Percentiles rank a stretch among this genome's conserved stretches.
Evolutionary conservation across 78 protist genomes (phyloP).

Genomic region (Dictyostelium firmibasis): DNA sequence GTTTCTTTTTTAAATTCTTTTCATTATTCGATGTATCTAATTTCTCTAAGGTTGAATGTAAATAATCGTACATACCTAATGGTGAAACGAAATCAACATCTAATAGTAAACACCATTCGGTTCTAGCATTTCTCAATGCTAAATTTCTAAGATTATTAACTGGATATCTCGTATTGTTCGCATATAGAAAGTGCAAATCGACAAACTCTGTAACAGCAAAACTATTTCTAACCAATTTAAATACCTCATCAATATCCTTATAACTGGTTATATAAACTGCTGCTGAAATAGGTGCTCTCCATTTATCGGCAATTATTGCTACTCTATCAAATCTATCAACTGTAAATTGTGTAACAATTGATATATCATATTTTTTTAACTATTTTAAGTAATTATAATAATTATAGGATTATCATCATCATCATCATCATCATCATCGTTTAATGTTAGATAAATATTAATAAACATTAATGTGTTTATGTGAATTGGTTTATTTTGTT

Average conservation of each 20-base stretch:
- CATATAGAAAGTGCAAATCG: conserved; percentile 47
- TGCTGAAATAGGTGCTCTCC: conserved; percentile 76
- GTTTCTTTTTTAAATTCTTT: not conserved
- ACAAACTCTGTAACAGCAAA: conserved; percentile 7
- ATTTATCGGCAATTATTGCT: conserved; percentile 67
- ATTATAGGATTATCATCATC: not conserved
- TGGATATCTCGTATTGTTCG: conserved; percentile 67
- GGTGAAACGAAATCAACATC: conserved; percentile 65
- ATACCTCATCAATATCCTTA: not conserved
- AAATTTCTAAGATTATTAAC: conserved; percentile 59
- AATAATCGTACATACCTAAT: not conserved
- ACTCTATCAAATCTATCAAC: conserved; percentile 51
- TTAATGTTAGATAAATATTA: too few species aligned
- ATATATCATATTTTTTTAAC: conserved; percentile 20
- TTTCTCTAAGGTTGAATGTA: not conserved
- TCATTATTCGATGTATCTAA: not conserved
- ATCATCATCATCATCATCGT: not conserved
- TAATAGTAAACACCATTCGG: conserved; percentile 31
- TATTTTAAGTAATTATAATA: not conserved
- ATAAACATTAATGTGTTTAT: too few species aligned
- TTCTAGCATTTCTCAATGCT: conserved; percentile 16
- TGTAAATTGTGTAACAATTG: conserved; percentile 58
- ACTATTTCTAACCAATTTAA: not conserved
- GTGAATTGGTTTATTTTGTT: too few species aligned
- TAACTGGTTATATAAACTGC: conserved; percentile 27